Evolutionary conservation across 1,139 yeast species (phyloP), one percentile per base, ranked within the genome.

Genomic region (Torulaspora globosa): DNA sequence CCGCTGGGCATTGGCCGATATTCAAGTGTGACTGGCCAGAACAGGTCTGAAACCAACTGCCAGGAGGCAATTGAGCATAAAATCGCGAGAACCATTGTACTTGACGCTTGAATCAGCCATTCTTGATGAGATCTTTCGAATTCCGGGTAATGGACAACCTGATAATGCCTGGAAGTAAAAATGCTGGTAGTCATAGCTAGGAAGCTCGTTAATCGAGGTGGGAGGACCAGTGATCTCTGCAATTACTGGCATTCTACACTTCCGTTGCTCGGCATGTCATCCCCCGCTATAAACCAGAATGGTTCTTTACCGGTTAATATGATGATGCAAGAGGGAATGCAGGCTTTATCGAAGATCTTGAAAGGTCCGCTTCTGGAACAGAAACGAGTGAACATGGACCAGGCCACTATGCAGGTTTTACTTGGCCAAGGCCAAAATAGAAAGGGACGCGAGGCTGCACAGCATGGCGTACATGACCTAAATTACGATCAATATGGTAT

Each of bases 301-400:
- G 65, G 63, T 1, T 59, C 64, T 2, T 53, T 61, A 26, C 62
- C 65, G 30, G 54, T 63, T 26, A 57, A 59, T 43, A 52, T 59
- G 16, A 61, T 63, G 65, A 61, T 62, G 64, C 64, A 60, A 50
- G 63, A 62, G 47, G 66, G 66, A 36, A 64, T 62, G 12, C 62
- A 62, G 37, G 66, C 66, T 1, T 36, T 63, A 18, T 57, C 63
- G 1, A 59, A 55, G 43, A 57, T 60, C 16, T 48, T 62, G 29
- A 52, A 62, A 4, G 55, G 54, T 28, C 65, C 58, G 43, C 36
- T 60, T 19, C 62, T 60, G 41, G 64, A 58, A 30, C 50, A 57
- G 27, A 53, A 56, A 18, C 53, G 48, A n/a, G 44, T 51, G 40
- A 50, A 54, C 11, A 48, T 52, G 28, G 38, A 48, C 8, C 53